Percentiles rank a stretch among this genome's conserved stretches.
Evolutionary conservation across 2,329 filamentous ascomycete genomes (phyloP).

Genomic region (Plenodomus lindquistii): DNA sequence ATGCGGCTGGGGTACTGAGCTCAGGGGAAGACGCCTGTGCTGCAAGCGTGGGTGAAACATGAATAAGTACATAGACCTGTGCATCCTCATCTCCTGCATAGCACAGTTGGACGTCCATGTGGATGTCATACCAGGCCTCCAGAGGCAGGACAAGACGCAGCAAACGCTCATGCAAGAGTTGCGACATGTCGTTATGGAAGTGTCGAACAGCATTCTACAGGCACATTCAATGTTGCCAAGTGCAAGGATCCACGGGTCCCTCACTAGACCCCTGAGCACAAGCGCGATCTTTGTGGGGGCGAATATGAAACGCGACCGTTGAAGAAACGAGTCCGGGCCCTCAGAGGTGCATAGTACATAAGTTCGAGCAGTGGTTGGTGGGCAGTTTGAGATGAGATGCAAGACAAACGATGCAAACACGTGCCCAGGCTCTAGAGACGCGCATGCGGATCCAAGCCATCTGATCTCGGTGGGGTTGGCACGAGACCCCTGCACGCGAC

Average conservation of each 20-base stretch:
- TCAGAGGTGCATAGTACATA: background rate
- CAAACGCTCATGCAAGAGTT: background rate
- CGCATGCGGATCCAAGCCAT: conserved; percentile 3
- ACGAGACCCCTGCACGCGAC: conserved; percentile 22
- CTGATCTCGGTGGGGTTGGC: conserved; percentile 14
- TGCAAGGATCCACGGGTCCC: too few relatives aligned
- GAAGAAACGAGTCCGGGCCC: background rate
- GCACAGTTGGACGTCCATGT: background rate
- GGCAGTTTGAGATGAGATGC: background rate
- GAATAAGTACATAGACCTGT: conserved; percentile 14
- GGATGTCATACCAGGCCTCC: background rate
- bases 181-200: too few relatives aligned
- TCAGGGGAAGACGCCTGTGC: conserved; percentile 22
- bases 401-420: background rate
- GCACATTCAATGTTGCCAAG: too few relatives aligned
- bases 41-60: conserved; percentile 25
- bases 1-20: conserved; percentile 16
- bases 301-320: background rate
- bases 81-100: conserved; percentile 20
- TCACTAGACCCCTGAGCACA: background rate
- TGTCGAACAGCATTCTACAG: too few relatives aligned
- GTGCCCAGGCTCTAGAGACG: background rate
- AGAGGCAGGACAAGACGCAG: background rate
- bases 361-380: background rate
- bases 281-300: background rate